Base-by-base conservation (phyloP, 1,284 basidiomycete genomes). In the Microbotryum saponariae region DNA sequence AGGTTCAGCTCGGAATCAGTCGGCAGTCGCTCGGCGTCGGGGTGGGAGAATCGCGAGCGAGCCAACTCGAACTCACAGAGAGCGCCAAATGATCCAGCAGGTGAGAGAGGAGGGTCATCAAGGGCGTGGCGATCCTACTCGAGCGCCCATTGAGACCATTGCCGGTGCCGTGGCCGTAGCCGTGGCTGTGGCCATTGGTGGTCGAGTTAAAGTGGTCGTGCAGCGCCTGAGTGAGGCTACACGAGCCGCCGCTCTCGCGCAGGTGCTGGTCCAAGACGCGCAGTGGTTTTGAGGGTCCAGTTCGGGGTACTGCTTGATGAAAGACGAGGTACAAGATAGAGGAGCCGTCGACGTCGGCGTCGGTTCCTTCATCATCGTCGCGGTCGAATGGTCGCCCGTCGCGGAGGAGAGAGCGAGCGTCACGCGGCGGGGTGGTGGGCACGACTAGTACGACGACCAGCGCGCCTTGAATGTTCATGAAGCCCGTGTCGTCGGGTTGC, bases 271-370 rank as follows among this genome's bases (percentile, higher is more conserved):
- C 51, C 21, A 53, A 31, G 27, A 53, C 51, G 23, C 31, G n/a
- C 31, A 53, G 51, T 53, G 51, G 31, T 53, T 53, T 14, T 25
- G 27, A 33, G 51, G 51, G 51, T 53, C 33, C 25, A 25, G n/a
- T 27, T n/a, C 51, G n/a, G 25, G 27, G 33, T 53, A 53, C 12
- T 53, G 25, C 51, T 53, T 53, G 14, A 53, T n/a, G 51, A 53
- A 53, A 16, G 51, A 33, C 31, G 51, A 53, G 37, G 37, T 42
- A 16, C 37, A 16, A 14, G 37, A 42, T 2, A 42, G 37, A 42
- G 37, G 37, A 16, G 37, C 37, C 16, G 37, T 42, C 37, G 37
- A 42, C 37, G 37, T 42, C 37, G 37, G 37, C 37, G 37, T 42
- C 37, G 37, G 37, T 42, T 42, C 37, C 16, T 42, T 42, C 37